Percentiles rank a stretch among this genome's conserved stretches.
phyloP scores from a whole-genome alignment of 345 rosid species.

The Corymbia maculata region DNA sequence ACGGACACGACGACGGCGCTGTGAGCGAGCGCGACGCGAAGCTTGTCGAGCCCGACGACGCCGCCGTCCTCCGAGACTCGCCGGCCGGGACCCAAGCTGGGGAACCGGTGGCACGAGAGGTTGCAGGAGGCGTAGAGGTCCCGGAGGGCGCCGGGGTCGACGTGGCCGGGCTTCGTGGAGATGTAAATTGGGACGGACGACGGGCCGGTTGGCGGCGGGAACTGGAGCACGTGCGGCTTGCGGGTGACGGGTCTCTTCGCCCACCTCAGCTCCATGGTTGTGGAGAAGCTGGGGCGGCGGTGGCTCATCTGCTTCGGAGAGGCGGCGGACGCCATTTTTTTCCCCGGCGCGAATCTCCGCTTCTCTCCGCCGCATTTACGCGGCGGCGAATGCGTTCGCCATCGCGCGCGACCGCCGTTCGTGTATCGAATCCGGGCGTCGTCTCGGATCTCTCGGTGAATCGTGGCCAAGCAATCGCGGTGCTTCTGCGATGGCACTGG shows the following conservation, averaged over 20 bases:
- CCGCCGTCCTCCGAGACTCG: conserved; percentile 7
- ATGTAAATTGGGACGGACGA: conserved; percentile 44
- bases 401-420: neutral
- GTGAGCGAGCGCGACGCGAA: conserved; percentile 48
- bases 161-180: conserved; percentile 47
- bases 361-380: neutral
- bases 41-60: conserved; percentile 42
- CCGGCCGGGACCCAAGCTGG: conserved; percentile 10
- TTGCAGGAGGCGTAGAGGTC: conserved; percentile 46
- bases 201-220: neutral
- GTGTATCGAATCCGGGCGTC: neutral
- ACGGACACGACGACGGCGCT: conserved; percentile 65
- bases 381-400: neutral
- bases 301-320: neutral
- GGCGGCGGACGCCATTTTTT: neutral
- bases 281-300: neutral
- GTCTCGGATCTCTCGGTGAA: neutral
- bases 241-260: neutral
- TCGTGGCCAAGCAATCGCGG: neutral
- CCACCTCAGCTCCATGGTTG: conserved; percentile 5
- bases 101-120: conserved; percentile 56
- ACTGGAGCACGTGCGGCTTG: neutral
- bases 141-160: conserved; percentile 32
- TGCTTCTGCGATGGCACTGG: neutral
- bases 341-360: neutral